Base-by-base conservation (phyloP, 805 yeast species). In the Millerozyma acaciae region DNA sequence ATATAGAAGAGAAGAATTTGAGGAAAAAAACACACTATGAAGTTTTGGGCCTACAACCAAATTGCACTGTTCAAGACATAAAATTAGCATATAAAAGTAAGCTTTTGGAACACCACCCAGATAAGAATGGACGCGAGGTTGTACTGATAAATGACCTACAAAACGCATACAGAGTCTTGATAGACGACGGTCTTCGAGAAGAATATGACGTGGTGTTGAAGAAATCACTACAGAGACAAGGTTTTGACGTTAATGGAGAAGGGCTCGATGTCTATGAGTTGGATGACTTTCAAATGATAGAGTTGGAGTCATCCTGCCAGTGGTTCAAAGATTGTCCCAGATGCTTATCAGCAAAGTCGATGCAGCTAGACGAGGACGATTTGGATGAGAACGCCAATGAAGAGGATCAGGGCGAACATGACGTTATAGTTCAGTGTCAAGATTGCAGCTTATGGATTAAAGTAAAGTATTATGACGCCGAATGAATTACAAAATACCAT, bases 361-460 rank as follows among this genome's bases (percentile, higher is more conserved):
- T 86, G 36, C 49, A 51, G 10, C 53, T 90, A 2, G 64, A 63
- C 1, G 96, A 87, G 42, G 49, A 57, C 1, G 84, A 82, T 34
- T 63, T 90, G 35, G 78, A 60, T 12, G 62, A 68, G 4, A 68
- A 67, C 34, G 81, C 78, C 0, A 67, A 73, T 0, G 68, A 66
- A 0, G 70, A 67, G 21, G 79, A 76, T 10, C 72, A 59, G 12
- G 70, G 79, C 1, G 63, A 63, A 10, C 80, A 66, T 42, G 83
- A 81, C 42, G 70, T 89, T 1, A 67, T 85, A 15, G 76, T 85
- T 0, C 96, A 89, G 48, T 90, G 97, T 53, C 52, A 62, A 8
- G 78, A 84, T 20, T 90, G 97, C 55, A 84, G 95, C 53, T 53
- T 88, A 19, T 90, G 96, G 96, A 57, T 90, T 16, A 76, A 77